Evolutionary conservation across 106 monocot species (phyloP).

Genomic region (Allium cepa): DNA sequence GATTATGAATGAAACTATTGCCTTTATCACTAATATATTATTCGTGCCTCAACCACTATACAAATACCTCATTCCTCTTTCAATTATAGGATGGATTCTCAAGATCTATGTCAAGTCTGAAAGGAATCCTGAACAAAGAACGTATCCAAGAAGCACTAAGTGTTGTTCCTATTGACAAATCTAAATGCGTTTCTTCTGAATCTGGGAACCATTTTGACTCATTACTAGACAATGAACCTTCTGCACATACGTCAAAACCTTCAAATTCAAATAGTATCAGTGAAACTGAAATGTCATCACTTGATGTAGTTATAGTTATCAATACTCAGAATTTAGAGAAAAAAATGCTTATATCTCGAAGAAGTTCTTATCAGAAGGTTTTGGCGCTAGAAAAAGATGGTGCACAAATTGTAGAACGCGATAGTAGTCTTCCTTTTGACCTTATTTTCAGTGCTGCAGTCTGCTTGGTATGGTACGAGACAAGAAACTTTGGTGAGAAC

Average conservation of each 20-base stretch:
- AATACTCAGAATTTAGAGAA: slow-evolving; percentile 74
- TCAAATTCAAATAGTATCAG: slow-evolving; percentile 13
- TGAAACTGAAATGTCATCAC: slow-evolving; percentile 14
- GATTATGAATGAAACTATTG: too few species aligned
- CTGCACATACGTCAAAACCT: slow-evolving; percentile 14
- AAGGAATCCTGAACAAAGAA: slow-evolving; percentile 19
- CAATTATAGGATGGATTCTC: slow-evolving; percentile 22
- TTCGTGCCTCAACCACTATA: too few species aligned
- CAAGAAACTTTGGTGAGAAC: slow-evolving; percentile 20
- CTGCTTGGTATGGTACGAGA: slow-evolving; percentile 91
- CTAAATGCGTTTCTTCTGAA: slow-evolving; percentile 27
- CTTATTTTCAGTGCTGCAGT: slow-evolving; percentile 72
- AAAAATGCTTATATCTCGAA: slow-evolving; percentile 75
- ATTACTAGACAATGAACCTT: slow-evolving; percentile 20
- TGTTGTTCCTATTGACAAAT: slow-evolving; percentile 42
- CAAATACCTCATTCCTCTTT: slow-evolving; percentile 2
- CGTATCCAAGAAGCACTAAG: slow-evolving; percentile 28
- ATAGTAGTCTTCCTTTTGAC: slow-evolving; percentile 73
- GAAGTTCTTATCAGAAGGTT: slow-evolving; percentile 90
- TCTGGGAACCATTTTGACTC: slow-evolving; percentile 24
- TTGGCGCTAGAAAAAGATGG: slow-evolving; percentile 74
- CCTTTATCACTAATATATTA: too few species aligned
- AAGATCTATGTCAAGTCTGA: slow-evolving; percentile 9
- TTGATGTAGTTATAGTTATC: slow-evolving; percentile 55
- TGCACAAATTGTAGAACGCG: slow-evolving; percentile 81